Conservation (phyloP, 2,329 filamentous ascomycete genomes). For the Colletotrichum liriopes region DNA sequence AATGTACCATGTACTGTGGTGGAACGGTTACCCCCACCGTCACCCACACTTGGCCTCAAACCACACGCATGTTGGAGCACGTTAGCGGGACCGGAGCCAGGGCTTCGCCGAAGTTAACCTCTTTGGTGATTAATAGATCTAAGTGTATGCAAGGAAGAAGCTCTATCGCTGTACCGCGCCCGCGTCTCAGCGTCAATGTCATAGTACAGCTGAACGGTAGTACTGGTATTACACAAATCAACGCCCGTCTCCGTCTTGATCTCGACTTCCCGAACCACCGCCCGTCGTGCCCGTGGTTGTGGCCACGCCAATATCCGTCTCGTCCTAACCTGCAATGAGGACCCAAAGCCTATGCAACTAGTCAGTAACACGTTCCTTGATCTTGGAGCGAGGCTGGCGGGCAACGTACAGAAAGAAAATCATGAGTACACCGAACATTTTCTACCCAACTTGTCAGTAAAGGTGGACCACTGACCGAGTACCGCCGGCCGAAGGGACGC, state of each 20-base stretch:
- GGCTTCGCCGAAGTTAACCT: slow-evolving; percentile 34
- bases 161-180: slow-evolving; percentile 32
- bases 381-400: slow-evolving; percentile 37
- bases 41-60: background rate
- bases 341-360: slow-evolving; percentile 71
- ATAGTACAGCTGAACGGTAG: slow-evolving; percentile 35
- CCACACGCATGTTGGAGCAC: background rate
- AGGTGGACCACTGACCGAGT: background rate
- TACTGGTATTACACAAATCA: slow-evolving; percentile 41
- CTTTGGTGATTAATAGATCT: slow-evolving; percentile 41
- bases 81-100: background rate
- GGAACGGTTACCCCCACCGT: background rate
- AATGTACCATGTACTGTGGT: background rate
- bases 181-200: slow-evolving; percentile 30
- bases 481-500: background rate
- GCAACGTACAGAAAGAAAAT: slow-evolving; percentile 82
- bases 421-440: slow-evolving; percentile 93
- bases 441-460: slow-evolving; percentile 29
- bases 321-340: slow-evolving; percentile 69
- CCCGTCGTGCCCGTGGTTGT: background rate
- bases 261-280: slow-evolving; percentile 7
- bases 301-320: background rate
- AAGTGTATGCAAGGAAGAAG: slow-evolving; percentile 35
- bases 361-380: slow-evolving; percentile 37
- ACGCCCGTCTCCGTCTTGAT: slow-evolving; percentile 20